Evolutionary conservation across 164 flowering plant species (phyloP), one percentile per base, ranked within the genome.

Genomic region (Cinnamomum chago): DNA sequence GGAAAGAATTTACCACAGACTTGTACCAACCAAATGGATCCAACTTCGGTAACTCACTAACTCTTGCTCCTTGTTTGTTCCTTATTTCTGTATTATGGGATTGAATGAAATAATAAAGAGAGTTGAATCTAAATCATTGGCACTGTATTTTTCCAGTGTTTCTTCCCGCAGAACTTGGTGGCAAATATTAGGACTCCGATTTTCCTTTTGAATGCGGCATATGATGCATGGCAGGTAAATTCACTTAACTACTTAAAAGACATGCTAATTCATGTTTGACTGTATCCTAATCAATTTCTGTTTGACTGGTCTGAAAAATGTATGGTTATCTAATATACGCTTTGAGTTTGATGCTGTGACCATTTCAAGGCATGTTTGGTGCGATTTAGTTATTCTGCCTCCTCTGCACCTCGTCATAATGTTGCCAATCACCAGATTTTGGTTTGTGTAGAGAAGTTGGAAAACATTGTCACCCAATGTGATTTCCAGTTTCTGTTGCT

Each of bases 181-280:
- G 75, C 85, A 68, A 78, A 75, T 24, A 71, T 94, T 47, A 81
- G 70, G 79, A 94, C 97, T 24, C 98, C 98, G 3, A 72, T 90
- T 22, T 92, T 92, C 76, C 79, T 92, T 75, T 76, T 94, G 78
- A 94, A 74, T 67, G 71, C 76, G 11, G 76, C 76, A 74, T 74
- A 74, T 80, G 98, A 93, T 79, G 67, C 92, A 35, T 93, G 98
- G 98, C 98, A 90, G 97, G 98, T 94, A 84, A 81, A 68, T 25
- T 71, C 30, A 50, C 78, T 68, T 68, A 2, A 2, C 68, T 71
- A 9, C 11, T 60, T 58, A 27, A 55, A 55, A 14, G 60, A 47
- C 47, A 40, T 40, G 47, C 47, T 40, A 40, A 40, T 40, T 11
- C 47, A 40, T 40, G 47, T 40, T 40, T 40, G 47, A 6, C 47